phyloP scores from a whole-genome alignment of 2,329 filamentous ascomycete genomes.

The Parafenestella ontariensis region DNA sequence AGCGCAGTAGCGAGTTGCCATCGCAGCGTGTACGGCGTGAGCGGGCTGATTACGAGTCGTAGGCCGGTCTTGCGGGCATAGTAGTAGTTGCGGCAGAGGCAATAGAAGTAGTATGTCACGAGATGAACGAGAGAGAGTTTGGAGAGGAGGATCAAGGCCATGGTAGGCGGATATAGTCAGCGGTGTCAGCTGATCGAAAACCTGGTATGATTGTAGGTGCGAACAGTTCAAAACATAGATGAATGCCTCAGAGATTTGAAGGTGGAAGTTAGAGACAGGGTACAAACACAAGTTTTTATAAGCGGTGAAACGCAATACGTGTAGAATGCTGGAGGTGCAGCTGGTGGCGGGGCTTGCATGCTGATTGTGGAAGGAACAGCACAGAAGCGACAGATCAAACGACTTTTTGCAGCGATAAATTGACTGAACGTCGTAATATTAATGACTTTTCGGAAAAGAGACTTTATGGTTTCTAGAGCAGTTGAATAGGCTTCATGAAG shows the following conservation, averaged over 20 bases:
- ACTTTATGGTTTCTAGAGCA: too few species aligned
- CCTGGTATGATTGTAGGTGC: not conserved
- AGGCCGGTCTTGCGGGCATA: slow-evolving; percentile 21
- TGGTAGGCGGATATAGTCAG: not conserved
- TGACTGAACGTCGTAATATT: not conserved
- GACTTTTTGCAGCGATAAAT: too few species aligned
- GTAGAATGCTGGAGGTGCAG: not conserved
- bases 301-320: not conserved
- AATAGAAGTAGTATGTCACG: slow-evolving; percentile 1
- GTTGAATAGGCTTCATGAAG: too few species aligned
- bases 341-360: not conserved
- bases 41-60: slow-evolving; percentile 19
- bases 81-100: slow-evolving; percentile 22
- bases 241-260: not conserved
- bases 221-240: not conserved
- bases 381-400: not conserved
- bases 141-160: slow-evolving; percentile 6
- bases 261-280: not conserved
- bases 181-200: not conserved
- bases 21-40: slow-evolving; percentile 20
- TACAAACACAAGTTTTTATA: not conserved
- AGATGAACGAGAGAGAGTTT: slow-evolving; percentile 3
- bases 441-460: too few species aligned
- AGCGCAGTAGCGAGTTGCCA: slow-evolving; percentile 15
- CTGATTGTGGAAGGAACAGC: not conserved